Conservation (phyloP, 2,329 filamentous ascomycete genomes). For the Monosporascus sp. region DNA sequence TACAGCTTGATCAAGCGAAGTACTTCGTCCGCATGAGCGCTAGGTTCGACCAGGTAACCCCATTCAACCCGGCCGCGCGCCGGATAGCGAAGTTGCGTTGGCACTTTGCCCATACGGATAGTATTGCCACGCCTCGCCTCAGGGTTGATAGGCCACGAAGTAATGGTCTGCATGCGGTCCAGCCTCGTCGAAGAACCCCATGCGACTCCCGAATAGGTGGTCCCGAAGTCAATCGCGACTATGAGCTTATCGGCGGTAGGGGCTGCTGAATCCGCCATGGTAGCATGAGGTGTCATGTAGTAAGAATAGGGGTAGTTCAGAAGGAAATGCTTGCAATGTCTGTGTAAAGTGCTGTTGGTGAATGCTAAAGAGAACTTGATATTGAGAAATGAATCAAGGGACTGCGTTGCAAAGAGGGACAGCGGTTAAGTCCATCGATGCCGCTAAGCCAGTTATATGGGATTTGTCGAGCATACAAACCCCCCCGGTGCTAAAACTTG, state of each 20-base stretch:
- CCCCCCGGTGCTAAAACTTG: too few relatives aligned
- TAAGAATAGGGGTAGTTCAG: background rate
- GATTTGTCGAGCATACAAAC: too few relatives aligned
- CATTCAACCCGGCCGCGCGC: slow-evolving; percentile 35
- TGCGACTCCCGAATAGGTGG: slow-evolving; percentile 49
- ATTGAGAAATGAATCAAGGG: too few relatives aligned
- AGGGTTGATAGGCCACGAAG: slow-evolving; percentile 38
- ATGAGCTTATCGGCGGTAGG: slow-evolving; percentile 32
- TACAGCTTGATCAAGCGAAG: slow-evolving; percentile 48
- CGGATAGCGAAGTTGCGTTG: slow-evolving; percentile 41
- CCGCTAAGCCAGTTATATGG: too few relatives aligned
- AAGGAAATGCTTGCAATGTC: background rate
- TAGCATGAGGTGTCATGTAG: background rate
- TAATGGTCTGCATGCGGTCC: slow-evolving; percentile 37
- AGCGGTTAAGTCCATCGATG: too few relatives aligned
- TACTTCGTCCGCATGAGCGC: slow-evolving; percentile 32
- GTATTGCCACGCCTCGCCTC: slow-evolving; percentile 27
- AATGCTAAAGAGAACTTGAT: too few relatives aligned
- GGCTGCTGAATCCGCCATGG: background rate
- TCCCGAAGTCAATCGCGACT: slow-evolving; percentile 53
- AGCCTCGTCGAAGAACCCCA: slow-evolving; percentile 41
- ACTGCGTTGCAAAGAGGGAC: too few relatives aligned
- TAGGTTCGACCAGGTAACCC: slow-evolving; percentile 43
- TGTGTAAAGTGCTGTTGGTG: too few relatives aligned
- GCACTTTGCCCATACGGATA: slow-evolving; percentile 38